Evolutionary conservation across 352 stramenopile species (phyloP), one percentile per base, ranked within the genome.

Genomic region (Phytophthora multivora): DNA sequence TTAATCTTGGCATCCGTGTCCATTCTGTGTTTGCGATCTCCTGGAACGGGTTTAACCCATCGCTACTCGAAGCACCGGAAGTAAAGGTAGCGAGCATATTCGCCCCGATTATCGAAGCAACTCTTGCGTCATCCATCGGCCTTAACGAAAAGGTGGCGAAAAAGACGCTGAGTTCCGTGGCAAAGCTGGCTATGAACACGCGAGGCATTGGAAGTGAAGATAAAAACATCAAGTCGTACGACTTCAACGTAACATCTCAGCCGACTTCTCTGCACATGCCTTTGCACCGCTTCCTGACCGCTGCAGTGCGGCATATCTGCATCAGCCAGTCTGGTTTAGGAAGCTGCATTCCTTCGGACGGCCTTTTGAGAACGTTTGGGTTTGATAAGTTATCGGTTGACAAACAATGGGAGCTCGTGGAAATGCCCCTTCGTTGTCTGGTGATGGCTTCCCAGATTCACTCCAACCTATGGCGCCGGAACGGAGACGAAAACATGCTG

Each of bases 401-500:
- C n/a, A 66, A 75, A 16, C 61, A 81, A 8, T 63, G 83, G 33
- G 81, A 94, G 43, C 72, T 96, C 5, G 40, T 95, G 7, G 88
- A 96, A 42, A 76, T 92, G 69, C 88, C 88, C 4, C 66, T 96
- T 38, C 85, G 86, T 11, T 91, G 83, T 53, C 55, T 96, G 10
- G 88, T 93, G 16, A 94, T 96, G 86, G 79, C 83, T 42, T 91
- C 83, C 15, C 88, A 96, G 60, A 96, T 96, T 42, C 88, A 96
- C 41, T 90, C 86, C 12, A 94, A 93, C 25, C 45, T 96, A 18
- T 96, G 88, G 88, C 79, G 88, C 16, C 80, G 88, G 23, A 96
- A 96, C 46, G 88, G 88, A 31, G 88, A 96, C 59, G 88, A 96
- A 63, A 96, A 92, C 50, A 96, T 96, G 88, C 72, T 95, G 51